Conservation (phyloP, 495 filamentous ascomycete genomes). For the Bacidia gigantensis region DNA sequence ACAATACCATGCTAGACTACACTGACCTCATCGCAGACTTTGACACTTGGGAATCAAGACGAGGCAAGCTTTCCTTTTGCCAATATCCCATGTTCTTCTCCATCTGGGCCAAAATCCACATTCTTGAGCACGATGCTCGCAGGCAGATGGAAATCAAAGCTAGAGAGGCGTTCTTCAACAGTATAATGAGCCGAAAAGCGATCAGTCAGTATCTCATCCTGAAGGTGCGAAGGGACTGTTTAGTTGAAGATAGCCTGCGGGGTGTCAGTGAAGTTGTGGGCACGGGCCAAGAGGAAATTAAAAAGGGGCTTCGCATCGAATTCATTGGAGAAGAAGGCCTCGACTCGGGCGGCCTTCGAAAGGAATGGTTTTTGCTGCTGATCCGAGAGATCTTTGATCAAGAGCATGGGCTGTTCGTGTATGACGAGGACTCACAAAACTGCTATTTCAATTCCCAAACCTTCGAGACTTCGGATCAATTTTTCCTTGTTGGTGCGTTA, state of each 20-base stretch:
- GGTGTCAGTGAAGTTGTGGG: constrained; percentile 81
- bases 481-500: constrained; percentile 78
- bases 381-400: constrained; percentile 89
- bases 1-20: constrained; percentile 76
- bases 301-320: constrained; percentile 79
- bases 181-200: constrained; percentile 58
- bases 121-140: constrained; percentile 79
- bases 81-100: constrained; percentile 91
- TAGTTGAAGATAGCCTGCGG: constrained; percentile 82
- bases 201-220: constrained; percentile 72
- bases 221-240: constrained; percentile 69
- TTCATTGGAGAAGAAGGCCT: constrained; percentile 85
- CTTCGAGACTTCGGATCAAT: constrained; percentile 89
- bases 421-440: constrained; percentile 86
- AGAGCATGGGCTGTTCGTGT: constrained; percentile 77
- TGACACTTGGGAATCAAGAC: constrained; percentile 69
- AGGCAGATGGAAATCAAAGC: constrained; percentile 88
- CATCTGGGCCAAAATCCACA: constrained; percentile 86
- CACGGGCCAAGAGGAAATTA: constrained; percentile 72
- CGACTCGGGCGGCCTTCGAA: constrained; percentile 80
- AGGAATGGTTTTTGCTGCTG: constrained; percentile 92
- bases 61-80: constrained; percentile 74
- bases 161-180: constrained; percentile 82
- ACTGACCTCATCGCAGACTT: constrained; percentile 79
- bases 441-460: constrained; percentile 93